Conservation (phyloP, 441 rosid species). For the Melastoma candidum region DNA sequence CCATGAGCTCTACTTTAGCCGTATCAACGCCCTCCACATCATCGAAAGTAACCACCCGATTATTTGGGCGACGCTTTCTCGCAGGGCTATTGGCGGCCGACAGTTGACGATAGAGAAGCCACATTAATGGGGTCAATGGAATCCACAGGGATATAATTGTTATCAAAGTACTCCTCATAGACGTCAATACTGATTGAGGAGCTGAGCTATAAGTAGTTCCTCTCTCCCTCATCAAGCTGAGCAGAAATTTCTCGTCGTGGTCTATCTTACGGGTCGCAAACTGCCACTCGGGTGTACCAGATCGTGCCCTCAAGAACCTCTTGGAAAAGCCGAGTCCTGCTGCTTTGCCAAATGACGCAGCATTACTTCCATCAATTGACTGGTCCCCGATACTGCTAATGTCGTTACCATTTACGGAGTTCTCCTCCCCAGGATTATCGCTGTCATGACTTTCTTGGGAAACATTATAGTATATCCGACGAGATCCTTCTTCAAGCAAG, state of each 20-base stretch:
- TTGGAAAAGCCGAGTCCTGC: conserved; percentile 18
- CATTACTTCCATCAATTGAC: conserved; percentile 20
- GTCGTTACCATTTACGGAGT: conserved; percentile 7
- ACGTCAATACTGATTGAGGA: conserved; percentile 67
- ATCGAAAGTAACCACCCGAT: conserved; percentile 55
- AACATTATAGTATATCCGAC: conserved; percentile 62
- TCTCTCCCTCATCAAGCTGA: conserved; percentile 80
- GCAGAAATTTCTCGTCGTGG: conserved; percentile 86
- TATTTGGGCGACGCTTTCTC: conserved; percentile 49
- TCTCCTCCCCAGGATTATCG: conserved; percentile 29
- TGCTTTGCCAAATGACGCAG: conserved; percentile 11
- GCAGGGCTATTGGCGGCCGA: conserved; percentile 86
- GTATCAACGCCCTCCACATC: conserved; percentile 95
- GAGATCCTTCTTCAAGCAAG: conserved; percentile 87
- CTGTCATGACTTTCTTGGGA: conserved; percentile 16
- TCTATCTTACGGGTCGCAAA: conserved; percentile 78
- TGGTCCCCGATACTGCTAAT: conserved; percentile 21
- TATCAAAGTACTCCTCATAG: conserved; percentile 56
- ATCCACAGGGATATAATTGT: conserved; percentile 71
- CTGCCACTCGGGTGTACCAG: conserved; percentile 57
- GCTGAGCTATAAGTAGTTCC: conserved; percentile 78
- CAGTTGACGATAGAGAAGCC: conserved; percentile 91
- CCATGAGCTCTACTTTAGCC: conserved; percentile 89
- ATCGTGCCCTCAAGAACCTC: conserved; percentile 28
- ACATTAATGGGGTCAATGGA: conserved; percentile 86